Base-by-base conservation (phyloP, 1,139 yeast genomes). In the Entelexis paramagnoliae region DNA sequence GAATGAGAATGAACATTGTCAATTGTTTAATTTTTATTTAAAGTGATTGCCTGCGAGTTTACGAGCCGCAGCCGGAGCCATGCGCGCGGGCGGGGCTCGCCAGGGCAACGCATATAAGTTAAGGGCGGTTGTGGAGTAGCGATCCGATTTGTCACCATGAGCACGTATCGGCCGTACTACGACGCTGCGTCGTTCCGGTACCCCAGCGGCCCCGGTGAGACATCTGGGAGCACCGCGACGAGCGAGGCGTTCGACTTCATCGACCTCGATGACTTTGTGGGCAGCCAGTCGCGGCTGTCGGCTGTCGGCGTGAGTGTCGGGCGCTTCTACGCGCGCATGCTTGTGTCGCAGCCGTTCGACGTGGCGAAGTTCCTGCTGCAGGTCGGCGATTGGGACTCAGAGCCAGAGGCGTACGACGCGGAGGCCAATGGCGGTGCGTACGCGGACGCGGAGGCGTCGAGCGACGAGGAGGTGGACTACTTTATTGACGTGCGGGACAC, bases 311-410 rank as follows among this genome's bases (percentile, higher is more conserved):
- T 50, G 66, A 79, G 84, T 42, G 80, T 86, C 60, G 63, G 80
- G 48, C 78, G 79, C 59, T 81, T 80, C 58, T 88, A 88, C 68
- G 68, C 78, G 54, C 80, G 78, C 57, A 78, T 81, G 48, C 65
- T 86, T 38, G 65, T 83, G 24, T 78, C 87, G 22, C 97, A 91
- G 66, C 98, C 98, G 1, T 81, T 89, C 66, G 96, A 91, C 62
- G 83, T 86, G 33, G 80, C 86, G 5, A 74, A 94, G 51, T 72
- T 87, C 57, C 73, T 88, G 39, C 67, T 88, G 53, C 98, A 91
- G 66, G 83, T 86, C 32, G 95, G 95, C 2, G 78, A 73, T 13
- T 56, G 55, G 51, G 49, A 32, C 30, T 10, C 17, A 4, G 47
- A 30, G 13, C 40, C 41, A 11, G 2, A 16, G 17, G 40, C 22